These are phyloP conservation scores for Eleusine coracana DNA, from an alignment of 176 grass and related monocot genomes.

Conservation along the genomic window DNA sequence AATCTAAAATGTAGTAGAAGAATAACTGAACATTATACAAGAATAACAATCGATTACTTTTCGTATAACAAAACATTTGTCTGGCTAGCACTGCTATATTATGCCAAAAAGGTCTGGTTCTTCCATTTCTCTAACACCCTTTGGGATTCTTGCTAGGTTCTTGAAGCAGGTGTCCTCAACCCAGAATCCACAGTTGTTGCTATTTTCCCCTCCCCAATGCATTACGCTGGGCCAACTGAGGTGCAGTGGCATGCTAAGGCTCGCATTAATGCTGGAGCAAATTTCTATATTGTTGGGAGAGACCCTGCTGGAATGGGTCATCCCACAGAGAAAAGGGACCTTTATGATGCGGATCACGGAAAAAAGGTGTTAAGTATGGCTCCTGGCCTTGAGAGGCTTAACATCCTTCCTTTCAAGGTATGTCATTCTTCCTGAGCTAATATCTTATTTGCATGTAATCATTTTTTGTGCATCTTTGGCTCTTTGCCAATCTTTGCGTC, in stretches of 20 bases:
- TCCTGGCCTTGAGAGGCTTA: conserved; percentile 92
- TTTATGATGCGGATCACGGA: conserved; percentile 97
- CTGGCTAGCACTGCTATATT: background rate
- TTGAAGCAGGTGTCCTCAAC: conserved; percentile 95
- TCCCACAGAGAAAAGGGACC: conserved; percentile 77
- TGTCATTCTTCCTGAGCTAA: conserved; percentile 1
- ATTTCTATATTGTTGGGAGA: conserved; percentile 99
- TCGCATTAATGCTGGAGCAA: conserved; percentile 94
- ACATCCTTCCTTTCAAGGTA: conserved; percentile 99
- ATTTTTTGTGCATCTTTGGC: background rate
- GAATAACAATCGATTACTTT: background rate
- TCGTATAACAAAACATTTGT: background rate
- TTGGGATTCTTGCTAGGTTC: conserved; percentile 59
- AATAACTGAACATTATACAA: background rate
- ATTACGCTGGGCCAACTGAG: conserved; percentile 95
- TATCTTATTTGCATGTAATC: background rate
- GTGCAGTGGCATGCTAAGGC: conserved; percentile 99
- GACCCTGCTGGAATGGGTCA: conserved; percentile 96
- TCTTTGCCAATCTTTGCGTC: conserved; percentile 22
- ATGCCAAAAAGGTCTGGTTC: background rate
- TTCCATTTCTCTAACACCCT: conserved; percentile 4
- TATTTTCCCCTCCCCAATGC: conserved; percentile 98
- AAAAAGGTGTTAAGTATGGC: conserved; percentile 98
- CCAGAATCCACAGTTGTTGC: conserved; percentile 95
- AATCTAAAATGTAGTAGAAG: background rate